phyloP scores from a whole-genome alignment of 805 yeast genomes.

The Zygoascus biomembranicola region DNA sequence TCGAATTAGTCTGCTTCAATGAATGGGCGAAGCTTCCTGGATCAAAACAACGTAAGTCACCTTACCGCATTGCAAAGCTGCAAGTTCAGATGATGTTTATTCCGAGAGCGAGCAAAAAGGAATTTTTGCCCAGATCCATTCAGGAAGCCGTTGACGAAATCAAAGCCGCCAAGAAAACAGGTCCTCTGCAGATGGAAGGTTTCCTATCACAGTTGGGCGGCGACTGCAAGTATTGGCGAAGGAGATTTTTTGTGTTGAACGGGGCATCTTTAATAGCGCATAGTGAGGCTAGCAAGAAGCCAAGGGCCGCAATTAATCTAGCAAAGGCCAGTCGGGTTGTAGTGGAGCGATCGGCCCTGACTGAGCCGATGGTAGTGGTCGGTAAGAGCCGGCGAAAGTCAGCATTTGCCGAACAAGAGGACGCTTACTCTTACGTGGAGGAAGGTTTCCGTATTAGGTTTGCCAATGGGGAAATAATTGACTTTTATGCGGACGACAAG shows the following conservation, averaged over 20 bases:
- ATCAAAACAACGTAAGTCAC: conserved; percentile 10
- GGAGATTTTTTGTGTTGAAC: conserved; percentile 64
- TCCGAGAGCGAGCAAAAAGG: conserved; percentile 42
- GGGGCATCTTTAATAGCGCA: conserved; percentile 71
- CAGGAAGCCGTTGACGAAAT: conserved; percentile 31
- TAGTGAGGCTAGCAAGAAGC: conserved; percentile 58
- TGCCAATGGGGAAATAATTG: conserved; percentile 72
- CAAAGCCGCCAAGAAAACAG: conserved; percentile 20
- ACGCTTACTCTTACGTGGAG: conserved; percentile 29
- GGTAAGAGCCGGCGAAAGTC: conserved; percentile 19
- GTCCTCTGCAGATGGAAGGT: conserved; percentile 42
- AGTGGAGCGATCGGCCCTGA: conserved; percentile 34
- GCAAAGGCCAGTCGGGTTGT: conserved; percentile 51
- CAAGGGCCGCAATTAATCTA: conserved; percentile 60
- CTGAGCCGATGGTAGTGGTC: conserved; percentile 24
- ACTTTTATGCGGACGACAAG: conserved; percentile 73
- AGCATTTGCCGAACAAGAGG: conserved; percentile 50
- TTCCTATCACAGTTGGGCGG: conserved; percentile 86
- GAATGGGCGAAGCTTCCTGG: conserved; percentile 56
- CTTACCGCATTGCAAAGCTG: conserved; percentile 42
- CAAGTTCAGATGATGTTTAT: conserved; percentile 50
- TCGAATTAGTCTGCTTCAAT: conserved; percentile 58
- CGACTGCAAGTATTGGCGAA: conserved; percentile 66
- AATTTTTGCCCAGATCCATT: conserved; percentile 43
- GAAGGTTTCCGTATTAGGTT: conserved; percentile 71